Conservation (phyloP, 1,139 yeast genomes). For the Diutina pseudorugosa region DNA sequence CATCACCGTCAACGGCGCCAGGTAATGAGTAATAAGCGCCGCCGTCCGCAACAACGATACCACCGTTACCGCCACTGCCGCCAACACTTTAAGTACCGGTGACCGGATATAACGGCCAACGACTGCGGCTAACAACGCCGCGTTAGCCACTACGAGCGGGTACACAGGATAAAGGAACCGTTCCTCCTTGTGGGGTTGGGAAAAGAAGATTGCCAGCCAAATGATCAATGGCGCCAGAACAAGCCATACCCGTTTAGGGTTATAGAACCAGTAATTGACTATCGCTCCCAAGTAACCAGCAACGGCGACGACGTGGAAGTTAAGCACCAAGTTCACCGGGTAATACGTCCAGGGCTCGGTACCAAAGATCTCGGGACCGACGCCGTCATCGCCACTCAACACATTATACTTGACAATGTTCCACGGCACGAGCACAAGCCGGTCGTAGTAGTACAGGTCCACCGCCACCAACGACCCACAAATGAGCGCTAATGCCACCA, state of each 20-base stretch:
- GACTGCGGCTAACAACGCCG: conserved; percentile 36
- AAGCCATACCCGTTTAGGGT: conserved; percentile 3
- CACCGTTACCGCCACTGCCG: background rate
- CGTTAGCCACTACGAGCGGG: conserved; percentile 52
- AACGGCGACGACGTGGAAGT: conserved; percentile 49
- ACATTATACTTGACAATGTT: conserved; percentile 83
- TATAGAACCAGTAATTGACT: conserved; percentile 11
- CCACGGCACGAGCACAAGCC: conserved; percentile 57
- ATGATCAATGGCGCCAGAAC: conserved; percentile 26
- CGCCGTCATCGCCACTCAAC: conserved; percentile 47
- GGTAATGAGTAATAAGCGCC: conserved; percentile 40
- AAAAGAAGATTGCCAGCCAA: conserved; percentile 57
- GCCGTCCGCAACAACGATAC: conserved; percentile 27
- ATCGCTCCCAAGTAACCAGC: conserved; percentile 33
- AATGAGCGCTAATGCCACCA: conserved; percentile 12
- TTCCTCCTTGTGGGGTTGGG: conserved; percentile 90
- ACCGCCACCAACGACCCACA: conserved; percentile 25
- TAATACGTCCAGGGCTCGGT: conserved; percentile 77
- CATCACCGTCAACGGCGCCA: conserved; percentile 47
- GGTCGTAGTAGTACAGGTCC: conserved; percentile 52
- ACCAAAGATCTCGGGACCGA: conserved; percentile 89
- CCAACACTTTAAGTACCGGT: background rate
- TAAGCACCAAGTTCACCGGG: conserved; percentile 51
- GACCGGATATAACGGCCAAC: background rate
- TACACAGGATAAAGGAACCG: conserved; percentile 81